Evolutionary conservation across 352 stramenopile genomes (phyloP).

Genomic region (Phytophthora gonapodyides): DNA sequence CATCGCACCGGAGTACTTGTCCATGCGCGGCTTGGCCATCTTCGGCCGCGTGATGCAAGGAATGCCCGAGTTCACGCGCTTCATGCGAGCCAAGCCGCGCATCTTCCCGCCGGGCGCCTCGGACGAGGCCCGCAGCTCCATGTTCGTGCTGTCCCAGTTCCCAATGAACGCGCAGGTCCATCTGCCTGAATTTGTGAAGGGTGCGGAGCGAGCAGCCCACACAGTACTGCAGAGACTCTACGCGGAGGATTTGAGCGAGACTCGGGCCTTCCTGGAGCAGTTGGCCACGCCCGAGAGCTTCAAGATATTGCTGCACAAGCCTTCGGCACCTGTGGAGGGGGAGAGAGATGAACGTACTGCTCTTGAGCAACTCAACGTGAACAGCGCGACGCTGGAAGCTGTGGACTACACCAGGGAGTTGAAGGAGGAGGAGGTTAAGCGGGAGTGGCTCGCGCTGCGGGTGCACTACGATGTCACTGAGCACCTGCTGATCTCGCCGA

Average conservation of each 20-base stretch:
- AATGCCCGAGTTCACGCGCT: slow-evolving; percentile 27
- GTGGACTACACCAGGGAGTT: slow-evolving; percentile 51
- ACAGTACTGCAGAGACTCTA: slow-evolving; percentile 59
- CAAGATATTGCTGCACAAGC: slow-evolving; percentile 34
- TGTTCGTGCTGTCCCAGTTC: slow-evolving; percentile 61
- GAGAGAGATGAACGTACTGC: slow-evolving; percentile 17
- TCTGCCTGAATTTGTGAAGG: slow-evolving; percentile 48
- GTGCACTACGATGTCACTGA: slow-evolving; percentile 58
- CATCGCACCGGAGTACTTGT: slow-evolving; percentile 34
- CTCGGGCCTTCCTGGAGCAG: slow-evolving; percentile 30
- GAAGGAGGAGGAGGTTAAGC: slow-evolving; percentile 24
- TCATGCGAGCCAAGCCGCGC: slow-evolving; percentile 21
- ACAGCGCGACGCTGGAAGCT: slow-evolving; percentile 36
- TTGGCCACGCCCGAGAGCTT: slow-evolving; percentile 37
- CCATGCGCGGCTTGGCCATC: slow-evolving; percentile 27
- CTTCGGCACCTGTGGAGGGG: slow-evolving; percentile 23
- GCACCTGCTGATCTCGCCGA: slow-evolving; percentile 35
- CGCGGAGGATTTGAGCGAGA: slow-evolving; percentile 20
- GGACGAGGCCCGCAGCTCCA: slow-evolving; percentile 47
- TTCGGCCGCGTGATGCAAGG: slow-evolving; percentile 22
- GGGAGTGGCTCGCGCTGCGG: slow-evolving; percentile 52
- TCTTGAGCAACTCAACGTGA: slow-evolving; percentile 52
- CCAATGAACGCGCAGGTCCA: slow-evolving; percentile 35
- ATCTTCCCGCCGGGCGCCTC: slow-evolving; percentile 40
- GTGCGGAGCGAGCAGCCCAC: slow-evolving; percentile 41